Evolutionary conservation across 129 eudicot genomes (phyloP).

Genomic region (Kitagawia praeruptora): DNA sequence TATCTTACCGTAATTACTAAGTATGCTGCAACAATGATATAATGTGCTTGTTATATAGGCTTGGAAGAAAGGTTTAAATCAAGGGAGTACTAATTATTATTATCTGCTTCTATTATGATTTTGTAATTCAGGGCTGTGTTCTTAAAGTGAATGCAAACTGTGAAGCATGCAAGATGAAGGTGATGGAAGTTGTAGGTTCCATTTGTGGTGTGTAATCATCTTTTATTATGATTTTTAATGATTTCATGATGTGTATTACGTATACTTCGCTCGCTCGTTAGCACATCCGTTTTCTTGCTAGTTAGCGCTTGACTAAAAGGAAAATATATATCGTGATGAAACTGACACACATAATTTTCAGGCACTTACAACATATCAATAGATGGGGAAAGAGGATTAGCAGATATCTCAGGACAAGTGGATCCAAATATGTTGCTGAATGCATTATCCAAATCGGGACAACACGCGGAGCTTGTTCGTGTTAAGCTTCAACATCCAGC

Average conservation of each 20-base stretch:
- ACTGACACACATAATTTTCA: not conserved
- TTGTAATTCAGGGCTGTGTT: slow-evolving; percentile 21
- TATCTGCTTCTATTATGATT: not conserved
- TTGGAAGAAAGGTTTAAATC: too few species aligned
- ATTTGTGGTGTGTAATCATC: slow-evolving; percentile 26
- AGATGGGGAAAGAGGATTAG: not conserved
- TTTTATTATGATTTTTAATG: too few species aligned
- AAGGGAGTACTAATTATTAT: not conserved
- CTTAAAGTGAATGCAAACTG: slow-evolving; percentile 44
- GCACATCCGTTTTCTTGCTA: too few species aligned
- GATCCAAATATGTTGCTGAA: not conserved
- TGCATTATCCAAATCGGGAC: not conserved
- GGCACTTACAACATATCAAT: not conserved
- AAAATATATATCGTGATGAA: too few species aligned
- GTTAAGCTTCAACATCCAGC: slow-evolving; percentile 5
- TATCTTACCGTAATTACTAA: too few species aligned
- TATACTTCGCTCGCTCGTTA: too few species aligned
- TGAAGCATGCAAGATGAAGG: slow-evolving; percentile 39
- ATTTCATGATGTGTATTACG: not conserved
- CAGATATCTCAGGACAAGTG: not conserved
- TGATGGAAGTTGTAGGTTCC: slow-evolving; percentile 34
- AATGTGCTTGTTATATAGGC: too few species aligned
- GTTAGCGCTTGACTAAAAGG: too few species aligned
- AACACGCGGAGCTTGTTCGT: not conserved
- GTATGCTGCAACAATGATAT: too few species aligned